Evolutionary conservation across 2,329 filamentous ascomycete species (phyloP).

Genomic region (Colletotrichum graminicola): DNA sequence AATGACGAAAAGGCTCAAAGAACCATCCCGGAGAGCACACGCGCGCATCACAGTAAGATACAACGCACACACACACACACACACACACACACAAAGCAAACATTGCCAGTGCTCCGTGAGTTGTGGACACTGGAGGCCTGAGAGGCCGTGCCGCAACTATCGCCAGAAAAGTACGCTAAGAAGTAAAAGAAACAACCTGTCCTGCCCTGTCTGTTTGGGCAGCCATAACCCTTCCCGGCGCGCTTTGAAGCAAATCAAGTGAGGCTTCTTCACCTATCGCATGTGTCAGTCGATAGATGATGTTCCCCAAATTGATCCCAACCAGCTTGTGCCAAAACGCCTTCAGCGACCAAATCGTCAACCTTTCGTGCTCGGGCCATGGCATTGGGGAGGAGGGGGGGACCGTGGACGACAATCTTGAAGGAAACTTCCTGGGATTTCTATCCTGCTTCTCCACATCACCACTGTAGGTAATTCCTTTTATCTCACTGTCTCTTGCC

Average conservation of each 20-base stretch:
- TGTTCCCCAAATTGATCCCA: background rate
- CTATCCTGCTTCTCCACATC: background rate
- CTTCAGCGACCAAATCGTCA: background rate
- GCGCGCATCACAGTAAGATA: background rate
- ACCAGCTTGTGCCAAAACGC: background rate
- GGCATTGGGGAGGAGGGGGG: no score
- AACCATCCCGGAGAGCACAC: background rate
- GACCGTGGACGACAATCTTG: no score
- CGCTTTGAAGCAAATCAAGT: background rate
- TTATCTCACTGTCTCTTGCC: background rate
- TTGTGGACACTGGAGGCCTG: background rate
- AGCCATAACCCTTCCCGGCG: background rate
- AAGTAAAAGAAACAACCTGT: background rate
- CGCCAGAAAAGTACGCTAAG: background rate
- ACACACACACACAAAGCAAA: background rate
- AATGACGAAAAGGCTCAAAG: background rate
- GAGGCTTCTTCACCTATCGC: background rate
- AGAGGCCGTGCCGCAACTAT: background rate
- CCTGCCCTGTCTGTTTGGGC: background rate
- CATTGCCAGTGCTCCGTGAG: background rate
- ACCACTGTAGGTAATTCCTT: background rate
- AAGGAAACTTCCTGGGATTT: background rate
- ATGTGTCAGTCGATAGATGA: background rate
- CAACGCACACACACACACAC: background rate
- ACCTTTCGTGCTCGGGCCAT: background rate